Evolutionary conservation across 2,329 filamentous ascomycete genomes (phyloP), one percentile per base, ranked within the genome.

Genomic region (Botrytis paeoniae): DNA sequence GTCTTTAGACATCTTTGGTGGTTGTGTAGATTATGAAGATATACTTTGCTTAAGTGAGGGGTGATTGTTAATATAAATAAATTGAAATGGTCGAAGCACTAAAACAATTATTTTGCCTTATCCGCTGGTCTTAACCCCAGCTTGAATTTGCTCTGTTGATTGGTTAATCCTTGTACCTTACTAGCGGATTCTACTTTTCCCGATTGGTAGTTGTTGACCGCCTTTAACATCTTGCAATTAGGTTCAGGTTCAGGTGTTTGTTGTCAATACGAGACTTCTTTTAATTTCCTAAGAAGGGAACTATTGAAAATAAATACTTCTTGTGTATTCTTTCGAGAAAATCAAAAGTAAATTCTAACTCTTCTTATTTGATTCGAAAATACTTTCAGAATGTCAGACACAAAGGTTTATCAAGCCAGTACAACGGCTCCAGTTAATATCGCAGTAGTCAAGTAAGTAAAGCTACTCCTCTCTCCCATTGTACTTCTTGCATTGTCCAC

Each of bases 341-440:
- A 45, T n/a, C 29, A 29, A 59, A 35, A 43, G 7, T 29, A 20
- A 63, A 32, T 45, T 63, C 37, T 25, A 20, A 16, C 45, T 35
- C 25, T 51, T 29, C 7, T 9, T 9, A n/a, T 39, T 48, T 35
- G 37, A 32, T 35, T 57, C 10, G 16, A 73, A 65, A 20, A n/a
- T n/a, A 60, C 48, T 22, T 41, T 73, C 75, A 79, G 60, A 65
- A 82, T 82, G 80, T 69, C 79, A n/a, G 78, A 80, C 72, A 75
- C 74, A 37, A 79, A 79, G 72, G 88, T 98, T 80, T 95, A 97
- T 86, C 92, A 94, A 80, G 93, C 96, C 78, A 98, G 93, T 86
- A 98, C 96, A 74, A 98, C 95, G 76, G 96, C 96, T 59, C 96
- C 95, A 22, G 95, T 98, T 81, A 98, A 98, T 86, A 98, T 98